These are phyloP conservation scores for Sporothrix inflata DNA, from an alignment of 2,329 filamentous ascomycete species.

Conservation along the genomic window DNA sequence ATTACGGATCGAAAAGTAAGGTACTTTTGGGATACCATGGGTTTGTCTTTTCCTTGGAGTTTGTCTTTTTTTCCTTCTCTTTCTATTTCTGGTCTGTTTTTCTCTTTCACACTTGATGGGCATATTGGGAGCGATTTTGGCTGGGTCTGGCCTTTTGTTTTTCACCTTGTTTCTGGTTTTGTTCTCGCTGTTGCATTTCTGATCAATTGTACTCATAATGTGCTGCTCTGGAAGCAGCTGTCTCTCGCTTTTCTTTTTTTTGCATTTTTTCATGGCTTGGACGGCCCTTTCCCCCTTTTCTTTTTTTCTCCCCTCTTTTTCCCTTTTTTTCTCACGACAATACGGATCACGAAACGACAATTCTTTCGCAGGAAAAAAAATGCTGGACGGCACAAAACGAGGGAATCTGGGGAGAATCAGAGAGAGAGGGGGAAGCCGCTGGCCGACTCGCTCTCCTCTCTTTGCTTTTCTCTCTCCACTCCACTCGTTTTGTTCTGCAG, in stretches of 20 bases:
- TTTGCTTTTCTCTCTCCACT: neutral
- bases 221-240: conserved; percentile 33
- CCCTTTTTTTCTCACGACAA: conserved; percentile 28
- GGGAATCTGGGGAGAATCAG: conserved; percentile 18
- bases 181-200: neutral
- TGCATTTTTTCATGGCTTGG: conserved; percentile 13
- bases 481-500: conserved; percentile 23
- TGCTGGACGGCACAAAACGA: conserved; percentile 18
- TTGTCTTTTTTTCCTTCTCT: neutral
- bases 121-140: conserved; percentile 13
- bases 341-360: conserved; percentile 16
- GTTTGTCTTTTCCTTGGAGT: conserved; percentile 19
- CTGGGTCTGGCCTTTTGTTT: conserved; percentile 3
- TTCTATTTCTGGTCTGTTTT: neutral
- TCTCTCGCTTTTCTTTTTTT: conserved; percentile 16
- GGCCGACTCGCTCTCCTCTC: conserved; percentile 25
- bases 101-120: conserved; percentile 17
- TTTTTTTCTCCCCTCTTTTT: conserved; percentile 27
- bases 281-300: conserved; percentile 24
- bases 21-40: conserved; percentile 13
- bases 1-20: conserved; percentile 23
- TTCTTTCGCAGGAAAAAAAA: neutral
- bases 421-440: conserved; percentile 17
- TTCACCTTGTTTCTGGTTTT: neutral
- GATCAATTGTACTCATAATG: conserved; percentile 14